Conservation (phyloP, 306 rosid genomes). For the Cucurbita maxima region DNA sequence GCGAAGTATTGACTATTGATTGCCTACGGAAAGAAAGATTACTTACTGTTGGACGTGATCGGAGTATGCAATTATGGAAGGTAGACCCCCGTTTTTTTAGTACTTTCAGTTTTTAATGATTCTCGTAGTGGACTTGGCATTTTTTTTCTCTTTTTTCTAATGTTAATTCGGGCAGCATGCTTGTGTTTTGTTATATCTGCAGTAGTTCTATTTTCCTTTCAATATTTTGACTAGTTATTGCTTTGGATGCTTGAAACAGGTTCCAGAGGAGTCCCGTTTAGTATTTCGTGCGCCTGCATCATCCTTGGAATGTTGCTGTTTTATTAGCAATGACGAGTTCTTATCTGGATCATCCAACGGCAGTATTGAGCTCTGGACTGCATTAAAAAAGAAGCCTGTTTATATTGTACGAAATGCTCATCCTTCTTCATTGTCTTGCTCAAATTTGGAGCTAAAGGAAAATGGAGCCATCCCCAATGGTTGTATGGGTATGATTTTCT, state of each 20-base stretch:
- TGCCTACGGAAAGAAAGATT: constrained; percentile 83
- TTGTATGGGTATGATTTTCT: constrained; percentile 34
- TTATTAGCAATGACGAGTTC: constrained; percentile 66
- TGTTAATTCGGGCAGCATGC: not conserved
- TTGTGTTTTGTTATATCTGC: not conserved
- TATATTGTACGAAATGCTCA: constrained; percentile 73
- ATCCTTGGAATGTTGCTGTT: constrained; percentile 78
- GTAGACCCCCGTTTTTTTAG: constrained; percentile 18
- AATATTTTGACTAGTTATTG: not conserved
- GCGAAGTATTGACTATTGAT: constrained; percentile 64
- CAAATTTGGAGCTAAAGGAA: constrained; percentile 25
- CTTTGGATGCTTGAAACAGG: constrained; percentile 36
- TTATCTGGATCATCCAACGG: constrained; percentile 89
- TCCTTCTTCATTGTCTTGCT: constrained; percentile 21
- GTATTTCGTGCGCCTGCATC: constrained; percentile 81
- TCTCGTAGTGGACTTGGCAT: not conserved
- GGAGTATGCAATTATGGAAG: constrained; percentile 83
- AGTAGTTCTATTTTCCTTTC: not conserved
- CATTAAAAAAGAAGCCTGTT: constrained; percentile 66
- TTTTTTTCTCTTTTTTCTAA: not conserved
- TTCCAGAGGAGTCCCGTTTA: constrained; percentile 87
- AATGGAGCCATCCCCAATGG: constrained; percentile 45
- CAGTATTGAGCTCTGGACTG: constrained; percentile 70
- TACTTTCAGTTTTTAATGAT: not conserved
- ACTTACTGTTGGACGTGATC: constrained; percentile 75